Base-by-base conservation (phyloP, 495 filamentous ascomycete genomes). In the Lindgomyces ingoldianus region DNA sequence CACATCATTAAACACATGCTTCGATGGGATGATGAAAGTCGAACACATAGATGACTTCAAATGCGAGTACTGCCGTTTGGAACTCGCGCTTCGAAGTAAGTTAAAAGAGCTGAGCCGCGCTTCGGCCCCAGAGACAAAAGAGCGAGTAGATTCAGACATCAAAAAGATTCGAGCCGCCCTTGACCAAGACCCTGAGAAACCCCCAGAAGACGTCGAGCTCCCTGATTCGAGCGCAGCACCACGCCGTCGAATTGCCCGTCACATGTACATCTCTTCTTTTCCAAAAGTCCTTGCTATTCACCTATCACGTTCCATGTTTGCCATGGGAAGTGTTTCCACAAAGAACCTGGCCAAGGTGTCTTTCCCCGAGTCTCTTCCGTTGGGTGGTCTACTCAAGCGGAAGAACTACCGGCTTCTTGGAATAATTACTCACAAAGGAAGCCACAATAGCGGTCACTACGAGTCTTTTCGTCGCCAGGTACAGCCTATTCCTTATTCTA, bases 1-100 rank as follows among this genome's bases (percentile, higher is more conserved):
- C 8, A 84, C 88, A 1, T 84, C 84, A 8, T 80, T 91, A 41
- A 84, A 82, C 65, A 78, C 83, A 3, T 98, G 95, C 72, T 93
- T 98, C 60, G 94, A 99, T 74, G 89, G 89, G 18, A 85, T 97
- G 74, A 86, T 99, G 64, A 97, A 96, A 73, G 91, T 88, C 0
- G 94, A 99, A 70, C 88, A 90, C 71, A 96, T 99, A 53, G 95
- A 99, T 53, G 94, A 96, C 72, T 99, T 93, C 77, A 89, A 88
- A 49, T 99, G 94, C 74, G 94, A 97, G 61, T 89, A 85, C 69
- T 98, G 94, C 62, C 88, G 90, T 11, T 81, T 98, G n/a, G 73
- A 89, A 47, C 88, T 96, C 76, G 91, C 93, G 1, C 61, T 91
- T 19, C 79, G 82, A 48, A 59, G 64, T 51, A 78, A 76, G 61